Conservation (phyloP, 345 rosid species). For the Clarkia xantiana region DNA sequence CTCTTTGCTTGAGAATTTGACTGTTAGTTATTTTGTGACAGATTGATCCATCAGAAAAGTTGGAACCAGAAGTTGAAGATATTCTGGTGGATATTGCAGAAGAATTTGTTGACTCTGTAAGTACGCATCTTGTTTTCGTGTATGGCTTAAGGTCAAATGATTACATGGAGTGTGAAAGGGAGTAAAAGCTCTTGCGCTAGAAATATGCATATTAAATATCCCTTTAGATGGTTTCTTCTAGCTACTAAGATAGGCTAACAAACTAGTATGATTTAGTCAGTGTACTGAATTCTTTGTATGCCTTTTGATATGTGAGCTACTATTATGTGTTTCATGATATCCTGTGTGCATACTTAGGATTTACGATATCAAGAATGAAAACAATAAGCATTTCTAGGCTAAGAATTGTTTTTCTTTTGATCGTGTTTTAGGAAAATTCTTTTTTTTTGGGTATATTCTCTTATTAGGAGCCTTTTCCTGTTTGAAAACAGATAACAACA, state of each 20-base stretch:
- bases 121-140: conserved; percentile 15
- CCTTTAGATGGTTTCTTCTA: too few relatives aligned
- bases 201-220: too few relatives aligned
- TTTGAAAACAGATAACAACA: conserved; percentile 53
- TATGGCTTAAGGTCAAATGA: neutral
- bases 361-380: too few relatives aligned
- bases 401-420: too few relatives aligned
- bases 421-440: too few relatives aligned
- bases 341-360: too few relatives aligned
- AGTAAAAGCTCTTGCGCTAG: neutral
- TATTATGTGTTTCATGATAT: too few relatives aligned
- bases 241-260: too few relatives aligned
- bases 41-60: conserved; percentile 83
- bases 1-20: conserved; percentile 1
- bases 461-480: neutral
- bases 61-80: conserved; percentile 92
- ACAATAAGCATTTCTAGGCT: too few relatives aligned
- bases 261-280: too few relatives aligned
- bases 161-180: neutral
- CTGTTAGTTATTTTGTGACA: conserved; percentile 15
- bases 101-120: conserved; percentile 88
- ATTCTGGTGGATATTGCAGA: conserved; percentile 88
- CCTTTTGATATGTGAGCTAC: too few relatives aligned
- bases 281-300: too few relatives aligned
- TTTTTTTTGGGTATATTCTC: neutral